Base-by-base conservation (phyloP, 2,329 filamentous ascomycete genomes). In the Mycosphaerella arachidis region DNA sequence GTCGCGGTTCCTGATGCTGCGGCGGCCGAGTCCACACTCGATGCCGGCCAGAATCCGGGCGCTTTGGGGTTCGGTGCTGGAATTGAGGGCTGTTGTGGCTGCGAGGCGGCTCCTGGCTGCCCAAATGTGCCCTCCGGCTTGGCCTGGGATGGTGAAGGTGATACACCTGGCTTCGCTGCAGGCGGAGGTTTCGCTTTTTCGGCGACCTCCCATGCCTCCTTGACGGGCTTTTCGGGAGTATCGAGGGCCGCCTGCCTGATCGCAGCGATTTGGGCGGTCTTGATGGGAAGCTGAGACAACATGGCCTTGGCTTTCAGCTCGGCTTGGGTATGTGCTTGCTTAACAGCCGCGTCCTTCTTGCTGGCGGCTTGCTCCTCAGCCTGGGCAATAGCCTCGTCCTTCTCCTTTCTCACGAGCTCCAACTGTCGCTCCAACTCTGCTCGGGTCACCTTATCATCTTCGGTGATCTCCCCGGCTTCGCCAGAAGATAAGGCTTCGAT, bases 161-260 rank as follows among this genome's bases (percentile, higher is more conserved):
- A 56, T 45, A 56, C 55, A 31, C 62, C 57, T 50, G 64, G 33
- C 54, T 64, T 64, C 12, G 62, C 45, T 29, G 57, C 35, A 29
- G 65, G 58, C 24, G 63, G 63, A 53, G 57, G 56, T 45, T 73
- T 68, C 20, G 85, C 83, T 56, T 77, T 79, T 75, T 93, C 92
- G 0, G 89, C 92, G 56, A 90, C 78, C 64, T 88, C 86, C 90
- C 91, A 97, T 0, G 97, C 92, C 74, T 97, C 92, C 9, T 79
- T 84, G 4, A 97, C 91, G 0, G 92, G 85, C 71, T 86, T 87
- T 68, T 93, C 82, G 0, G 93, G 93, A 0, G 92, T 97, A 52
- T 96, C 89, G n/a, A 82, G 82, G 0, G 89, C 91, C 12, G 93
- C 92, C 51, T 86, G 89, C 70, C 92, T 84, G 3, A 97, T 24